Conservation (phyloP, 148 eudicot species). For the Chenopodium formosanum region DNA sequence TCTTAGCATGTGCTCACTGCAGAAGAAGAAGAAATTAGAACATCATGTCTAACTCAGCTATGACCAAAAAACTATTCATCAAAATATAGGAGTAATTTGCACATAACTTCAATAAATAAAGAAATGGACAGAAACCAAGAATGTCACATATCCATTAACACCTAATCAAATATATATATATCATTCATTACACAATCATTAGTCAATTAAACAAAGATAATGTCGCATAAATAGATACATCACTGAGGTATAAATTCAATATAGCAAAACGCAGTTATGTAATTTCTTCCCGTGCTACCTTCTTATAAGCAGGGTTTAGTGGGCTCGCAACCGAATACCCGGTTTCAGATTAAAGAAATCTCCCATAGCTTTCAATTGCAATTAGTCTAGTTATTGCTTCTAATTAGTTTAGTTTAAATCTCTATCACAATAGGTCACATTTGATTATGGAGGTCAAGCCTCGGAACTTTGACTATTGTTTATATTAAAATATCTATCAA, state of each 20-base stretch:
- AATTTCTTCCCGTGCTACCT: background rate
- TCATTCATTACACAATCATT: too few species aligned
- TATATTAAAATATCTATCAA: background rate
- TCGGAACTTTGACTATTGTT: background rate
- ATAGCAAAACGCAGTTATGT: background rate
- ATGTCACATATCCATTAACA: background rate
- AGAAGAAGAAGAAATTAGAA: constrained; percentile 6
- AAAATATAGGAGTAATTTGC: background rate
- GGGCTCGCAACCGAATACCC: too few species aligned
- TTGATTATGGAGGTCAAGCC: background rate
- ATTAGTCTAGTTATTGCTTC: background rate
- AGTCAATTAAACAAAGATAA: too few species aligned
- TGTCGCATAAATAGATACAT: background rate
- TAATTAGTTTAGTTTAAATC: background rate
- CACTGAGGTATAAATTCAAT: background rate
- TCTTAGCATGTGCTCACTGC: background rate
- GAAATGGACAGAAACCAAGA: background rate
- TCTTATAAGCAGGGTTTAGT: background rate
- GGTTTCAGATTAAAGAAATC: background rate
- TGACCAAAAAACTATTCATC: background rate
- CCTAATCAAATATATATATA: background rate
- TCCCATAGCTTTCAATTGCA: background rate
- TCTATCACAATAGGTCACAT: background rate
- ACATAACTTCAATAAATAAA: background rate
- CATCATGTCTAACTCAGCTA: background rate